A percentile compares a stretch with the other conserved stretches of the same genome.
phyloP scores from a whole-genome alignment of 305 asterid species.

The Fraxinus angustifolia region DNA sequence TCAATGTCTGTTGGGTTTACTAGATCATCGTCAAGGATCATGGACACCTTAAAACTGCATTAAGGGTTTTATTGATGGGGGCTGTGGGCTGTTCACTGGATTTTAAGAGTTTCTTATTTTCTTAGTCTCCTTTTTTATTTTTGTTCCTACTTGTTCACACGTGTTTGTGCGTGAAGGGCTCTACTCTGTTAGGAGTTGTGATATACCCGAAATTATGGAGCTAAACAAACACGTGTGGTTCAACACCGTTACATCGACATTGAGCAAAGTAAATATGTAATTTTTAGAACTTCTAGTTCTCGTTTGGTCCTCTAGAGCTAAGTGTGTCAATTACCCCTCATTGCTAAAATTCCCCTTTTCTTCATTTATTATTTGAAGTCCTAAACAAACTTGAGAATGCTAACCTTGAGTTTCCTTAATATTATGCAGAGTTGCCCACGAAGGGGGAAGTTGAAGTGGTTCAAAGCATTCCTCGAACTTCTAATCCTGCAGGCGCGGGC shows the following conservation, averaged over 20 bases:
- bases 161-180: neutral
- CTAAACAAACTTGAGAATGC: neutral
- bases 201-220: neutral
- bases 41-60: neutral
- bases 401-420: neutral
- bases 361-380: neutral
- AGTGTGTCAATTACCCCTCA: neutral
- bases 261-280: neutral
- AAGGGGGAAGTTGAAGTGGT: slow-evolving; percentile 19
- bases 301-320: neutral
- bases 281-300: neutral
- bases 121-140: neutral
- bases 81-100: neutral
- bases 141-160: neutral
- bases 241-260: neutral
- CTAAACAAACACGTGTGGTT: neutral
- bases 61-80: neutral
- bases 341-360: neutral
- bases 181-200: neutral
- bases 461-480: slow-evolving; percentile 17
- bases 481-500: slow-evolving; percentile 26
- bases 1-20: neutral
- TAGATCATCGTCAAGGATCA: neutral
- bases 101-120: neutral
- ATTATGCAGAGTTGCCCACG: slow-evolving; percentile 31